Evolutionary conservation across 352 stramenopile species (phyloP), one percentile per base, ranked within the genome.

Genomic region (Phytophthora ohioensis): DNA sequence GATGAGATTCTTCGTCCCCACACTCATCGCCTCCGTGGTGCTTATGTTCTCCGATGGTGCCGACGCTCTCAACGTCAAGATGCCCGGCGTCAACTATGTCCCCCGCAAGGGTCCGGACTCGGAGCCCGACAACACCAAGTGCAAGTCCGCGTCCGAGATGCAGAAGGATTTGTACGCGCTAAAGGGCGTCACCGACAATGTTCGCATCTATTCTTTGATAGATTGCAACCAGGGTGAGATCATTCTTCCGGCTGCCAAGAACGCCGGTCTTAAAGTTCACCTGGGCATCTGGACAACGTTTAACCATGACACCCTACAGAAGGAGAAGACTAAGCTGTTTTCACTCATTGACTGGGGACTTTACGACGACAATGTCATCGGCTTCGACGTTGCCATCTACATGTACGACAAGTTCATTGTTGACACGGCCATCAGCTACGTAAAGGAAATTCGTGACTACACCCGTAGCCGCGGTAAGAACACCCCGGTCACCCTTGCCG

Each of bases 71-170:
- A 84, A 85, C 55, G 80, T 89, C 48, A 82, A 76, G 36, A 73
- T 94, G 56, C 78, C 83, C 35, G 85, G 87, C n/a, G 67, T 92
- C 62, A 92, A 94, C 77, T 94, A 92, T 73, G 91, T 88, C 75
- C 71, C 81, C 15, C 83, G 84, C 52, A 90, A 83, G 55, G 81
- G 72, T 2, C 71, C 75, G 5, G 84, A 92, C 46, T 91, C 78
- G 79, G 67, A 60, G 0, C n/a, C 79, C 8, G 46, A 74, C 12
- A 71, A 47, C 15, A 21, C 72, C 39, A 72, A 69, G 30, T 94
- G 87, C 71, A 93, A 92, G 69, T 66, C 62, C 0, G 49, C 49
- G 27, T 47, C 67, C 8, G 69, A 90, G 45, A 72, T 94, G 42
- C 57, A 76, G 34, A 64, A 70, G 27, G 87, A 94, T 71, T 84